Base-by-base conservation (phyloP, 2,329 filamentous ascomycete species). In the Calonectria ilicicola region DNA sequence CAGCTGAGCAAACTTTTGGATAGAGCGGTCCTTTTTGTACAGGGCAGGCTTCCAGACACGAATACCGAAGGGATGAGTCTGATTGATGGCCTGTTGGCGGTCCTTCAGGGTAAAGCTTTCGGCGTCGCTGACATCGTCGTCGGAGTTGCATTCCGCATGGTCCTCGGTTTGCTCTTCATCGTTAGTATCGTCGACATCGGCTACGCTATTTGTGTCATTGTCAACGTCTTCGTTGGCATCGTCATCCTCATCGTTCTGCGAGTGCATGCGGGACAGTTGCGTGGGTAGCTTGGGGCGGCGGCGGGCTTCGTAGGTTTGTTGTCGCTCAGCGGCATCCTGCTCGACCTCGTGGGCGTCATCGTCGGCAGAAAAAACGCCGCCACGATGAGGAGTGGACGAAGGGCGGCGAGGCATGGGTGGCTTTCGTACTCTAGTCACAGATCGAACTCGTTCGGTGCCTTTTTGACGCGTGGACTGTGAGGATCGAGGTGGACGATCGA, bases 101-200 rank as follows among this genome's bases (percentile, higher is more conserved):
- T 99, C 97, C 83, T 97, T 98, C 79, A 99, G 90, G 0, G 97
- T 99, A 83, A 99, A 99, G 86, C 96, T 98, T 85, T 98, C 97
- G 1, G 97, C 94, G 79, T 98, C 97, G 83, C 96, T 98, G 65
- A 96, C 81, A 72, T 94, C 92, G 71, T 86, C 92, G 38, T 94
- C 93, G 23, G 94, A 93, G 12, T 93, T 91, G 49, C 90, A 90
- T 58, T 90, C 90, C 14, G 86, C 84, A 23, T 86, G 86, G 17
- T 88, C 88, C 19, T 89, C 89, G 82, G 75, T 73, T 72, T 82
- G 87, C 32, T 82, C 81, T 10, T 81, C 78, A 21, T 83, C 79
- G 2, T 82, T 82, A 26, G 81, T 81, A 49, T 77, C 75, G 12
- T 77, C 75, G 10, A 78, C 78, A 10, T 85, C 82, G 6, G 78